Evolutionary conservation across 345 rosid species (phyloP), one percentile per base, ranked within the genome.

Genomic region (Raphanus sativus): DNA sequence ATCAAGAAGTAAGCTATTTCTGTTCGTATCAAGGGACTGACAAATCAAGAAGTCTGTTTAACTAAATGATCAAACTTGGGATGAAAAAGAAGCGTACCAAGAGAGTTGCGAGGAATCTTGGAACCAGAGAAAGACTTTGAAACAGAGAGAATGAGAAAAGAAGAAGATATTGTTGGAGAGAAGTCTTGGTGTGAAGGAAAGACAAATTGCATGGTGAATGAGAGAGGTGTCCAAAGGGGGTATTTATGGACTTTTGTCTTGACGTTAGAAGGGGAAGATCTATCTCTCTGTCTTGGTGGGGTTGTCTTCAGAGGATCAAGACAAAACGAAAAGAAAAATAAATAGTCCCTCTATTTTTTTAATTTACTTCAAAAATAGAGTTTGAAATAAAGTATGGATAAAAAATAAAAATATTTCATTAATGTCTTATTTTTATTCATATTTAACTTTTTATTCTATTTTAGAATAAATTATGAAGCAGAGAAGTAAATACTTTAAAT

Each of bases 201-300:
- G 15, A 59, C 40, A 71, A 59, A 65, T 71, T 71, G 73, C 81
- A 77, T 77, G 77, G 77, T 65, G 81, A 71, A 59, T 38, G 48
- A 63, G 81, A 71, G 76, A 65, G 73, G 73, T 59, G 76, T 56
- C 10, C 15, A 40, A 21, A 56, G 4, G 32, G 26, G 34, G 29
- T 77, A 77, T 77, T 77, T 77, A 77, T 77, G 77, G 81, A 77
- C 63, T 29, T 71, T 77, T 65, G 68, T 65, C 67, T 16, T 65
- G n/a, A 77, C 62, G 17, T 8, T 38, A 63, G 70, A 38, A 70
- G 16, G 17, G 16, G 12, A 62, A 69, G 7, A 60, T 75, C 73
- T 48, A 3, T 70, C 64, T 63, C 71, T 54, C 10, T 69, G 80
- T 68, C 74, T 48, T 69, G 56, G 65, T 76, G 70, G 30, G 58